Percentiles rank a stretch among this genome's conserved stretches.
Evolutionary conservation across 306 rosid genomes (phyloP).

Genomic region (Ammopiptanthus mongolicus): DNA sequence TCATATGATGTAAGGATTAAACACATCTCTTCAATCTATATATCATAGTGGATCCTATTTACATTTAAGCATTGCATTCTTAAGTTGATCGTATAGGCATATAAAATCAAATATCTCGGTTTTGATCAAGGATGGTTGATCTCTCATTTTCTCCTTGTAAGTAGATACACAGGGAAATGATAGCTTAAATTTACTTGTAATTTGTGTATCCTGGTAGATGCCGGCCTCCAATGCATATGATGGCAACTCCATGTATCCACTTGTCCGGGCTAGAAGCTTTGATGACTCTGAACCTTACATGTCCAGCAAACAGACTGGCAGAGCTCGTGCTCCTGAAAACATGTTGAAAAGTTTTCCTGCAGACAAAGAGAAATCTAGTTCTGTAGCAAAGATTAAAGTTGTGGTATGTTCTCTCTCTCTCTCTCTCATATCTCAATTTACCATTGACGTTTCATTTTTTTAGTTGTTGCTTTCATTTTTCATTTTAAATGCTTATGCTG

Average conservation of each 20-base stretch:
- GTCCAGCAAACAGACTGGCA: conserved; percentile 56
- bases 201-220: conserved; percentile 45
- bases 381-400: conserved; percentile 98
- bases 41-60: background rate
- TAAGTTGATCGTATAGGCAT: background rate
- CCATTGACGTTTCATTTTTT: background rate
- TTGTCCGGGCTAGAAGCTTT: conserved; percentile 59
- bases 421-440: conserved; percentile 5
- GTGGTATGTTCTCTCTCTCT: conserved; percentile 76
- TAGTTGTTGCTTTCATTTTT: background rate
- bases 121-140: background rate
- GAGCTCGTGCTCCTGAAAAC: conserved; percentile 68
- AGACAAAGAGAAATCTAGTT: conserved; percentile 83
- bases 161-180: background rate
- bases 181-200: conserved; percentile 13
- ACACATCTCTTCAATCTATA: background rate
- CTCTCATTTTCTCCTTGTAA: background rate
- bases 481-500: conserved; percentile 5
- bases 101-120: background rate
- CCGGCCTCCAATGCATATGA: conserved; percentile 52
- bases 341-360: conserved; percentile 62
- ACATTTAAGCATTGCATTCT: background rate
- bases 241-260: conserved; percentile 38
- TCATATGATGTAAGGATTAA: background rate
- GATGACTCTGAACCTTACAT: conserved; percentile 76